Percentiles rank a stretch among this genome's conserved stretches.
Evolutionary conservation across 148 eudicot genomes (phyloP).

Genomic region (Bassia scoparia): DNA sequence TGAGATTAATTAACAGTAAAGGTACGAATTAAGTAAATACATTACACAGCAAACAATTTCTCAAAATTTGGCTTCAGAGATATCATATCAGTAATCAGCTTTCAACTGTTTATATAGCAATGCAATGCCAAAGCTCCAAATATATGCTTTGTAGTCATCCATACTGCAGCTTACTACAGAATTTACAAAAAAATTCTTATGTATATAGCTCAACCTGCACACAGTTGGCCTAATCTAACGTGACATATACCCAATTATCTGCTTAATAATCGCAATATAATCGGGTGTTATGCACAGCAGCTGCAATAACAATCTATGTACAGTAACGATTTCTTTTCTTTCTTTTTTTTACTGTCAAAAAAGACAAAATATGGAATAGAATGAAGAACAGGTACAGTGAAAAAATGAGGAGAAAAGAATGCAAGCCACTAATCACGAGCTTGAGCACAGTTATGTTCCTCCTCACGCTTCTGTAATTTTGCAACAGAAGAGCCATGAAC

Average conservation of each 20-base stretch:
- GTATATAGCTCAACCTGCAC: slow-evolving; percentile 26
- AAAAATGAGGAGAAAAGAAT: neutral
- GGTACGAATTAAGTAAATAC: too few relatives aligned
- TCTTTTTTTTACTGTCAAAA: slow-evolving; percentile 9
- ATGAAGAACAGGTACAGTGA: neutral
- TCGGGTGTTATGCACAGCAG: slow-evolving; percentile 28
- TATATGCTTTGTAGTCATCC: slow-evolving; percentile 9
- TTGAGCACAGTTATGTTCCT: slow-evolving; percentile 24
- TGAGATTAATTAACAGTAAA: too few relatives aligned
- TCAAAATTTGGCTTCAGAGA: neutral
- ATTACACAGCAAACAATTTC: too few relatives aligned
- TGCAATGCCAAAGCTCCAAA: slow-evolving; percentile 5
- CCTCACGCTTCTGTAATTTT: slow-evolving; percentile 32
- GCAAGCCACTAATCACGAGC: slow-evolving; percentile 15
- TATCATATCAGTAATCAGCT: neutral
- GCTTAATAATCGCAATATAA: slow-evolving; percentile 54
- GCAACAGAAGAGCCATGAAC: slow-evolving; percentile 26
- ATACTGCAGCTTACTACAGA: slow-evolving; percentile 14
- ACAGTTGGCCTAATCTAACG: slow-evolving; percentile 15
- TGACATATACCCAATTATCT: slow-evolving; percentile 37
- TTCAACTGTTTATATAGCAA: neutral
- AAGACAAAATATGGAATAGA: neutral
- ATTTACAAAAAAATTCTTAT: slow-evolving; percentile 16
- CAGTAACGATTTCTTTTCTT: slow-evolving; percentile 28
- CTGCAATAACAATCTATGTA: slow-evolving; percentile 39